These are phyloP conservation scores for Mycena belliarum DNA, from an alignment of 768 basidiomycete genomes.

Conservation along the genomic window DNA sequence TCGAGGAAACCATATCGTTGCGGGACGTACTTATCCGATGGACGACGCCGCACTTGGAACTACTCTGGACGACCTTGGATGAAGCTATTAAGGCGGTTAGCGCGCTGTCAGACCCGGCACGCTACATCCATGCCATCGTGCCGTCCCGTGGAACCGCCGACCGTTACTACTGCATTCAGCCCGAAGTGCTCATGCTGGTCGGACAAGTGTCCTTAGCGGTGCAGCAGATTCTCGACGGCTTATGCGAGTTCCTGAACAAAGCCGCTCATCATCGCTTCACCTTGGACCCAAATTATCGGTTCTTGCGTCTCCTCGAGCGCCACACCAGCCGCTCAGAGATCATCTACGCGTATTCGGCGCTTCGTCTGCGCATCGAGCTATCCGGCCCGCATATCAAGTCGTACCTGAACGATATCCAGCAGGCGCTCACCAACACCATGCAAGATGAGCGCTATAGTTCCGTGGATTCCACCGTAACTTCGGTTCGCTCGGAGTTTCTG, in stretches of 20 bases:
- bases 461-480: not conserved
- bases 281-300: not conserved
- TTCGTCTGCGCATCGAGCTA: not conserved
- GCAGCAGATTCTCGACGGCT: not conserved
- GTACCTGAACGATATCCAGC: not conserved
- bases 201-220: not conserved
- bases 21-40: too few species aligned
- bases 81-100: too few species aligned
- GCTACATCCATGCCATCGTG: too few species aligned
- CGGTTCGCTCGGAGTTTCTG: not conserved
- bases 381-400: not conserved
- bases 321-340: not conserved
- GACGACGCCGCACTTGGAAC: too few species aligned
- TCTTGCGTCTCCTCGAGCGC: not conserved
- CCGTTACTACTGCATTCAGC: too few species aligned
- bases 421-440: not conserved
- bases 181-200: too few species aligned
- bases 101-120: too few species aligned
- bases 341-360: not conserved
- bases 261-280: not conserved
- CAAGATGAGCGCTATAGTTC: not conserved
- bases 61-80: too few species aligned
- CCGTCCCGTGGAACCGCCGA: too few species aligned
- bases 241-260: not conserved
- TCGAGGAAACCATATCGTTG: too few species aligned